Base-by-base conservation (phyloP, 2,329 filamentous ascomycete genomes). In the Trichoderma aggressivum region DNA sequence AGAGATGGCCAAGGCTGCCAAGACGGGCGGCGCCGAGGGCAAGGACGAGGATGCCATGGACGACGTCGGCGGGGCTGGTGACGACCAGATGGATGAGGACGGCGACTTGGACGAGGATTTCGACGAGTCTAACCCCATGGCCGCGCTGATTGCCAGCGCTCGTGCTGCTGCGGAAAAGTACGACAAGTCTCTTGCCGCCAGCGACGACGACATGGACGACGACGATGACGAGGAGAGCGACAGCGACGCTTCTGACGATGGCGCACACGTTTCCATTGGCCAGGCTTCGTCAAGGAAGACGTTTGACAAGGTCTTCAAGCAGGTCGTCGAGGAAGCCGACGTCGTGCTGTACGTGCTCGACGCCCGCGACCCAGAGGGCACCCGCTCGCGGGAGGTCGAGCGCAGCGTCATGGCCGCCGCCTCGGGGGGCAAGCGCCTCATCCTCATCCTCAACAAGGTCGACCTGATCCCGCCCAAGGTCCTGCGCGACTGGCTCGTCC, bases 231-330 rank as follows among this genome's bases (percentile, higher is more conserved):
- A 84, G 47, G 83, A 84, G 39, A 82, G 82, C 47, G 79, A 79
- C 26, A 77, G 77, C 71, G 80, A 82, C 66, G 82, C 82, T 12
- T 84, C 86, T 62, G 87, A 90, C 50, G 88, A 88, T 73, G 87
- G 88, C n/a, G 82, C 84, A 50, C 84, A 86, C 56, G 81, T 89
- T 47, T 83, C 83, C 24, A 83, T 86, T 72, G 85, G 84, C 18
- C 82, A 86, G 64, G 86, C 87, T 7, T 87, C 88, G 3, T 97
- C 94, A 66, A 89, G 94, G 77, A 93, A 91, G 81, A 93, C 94
- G 69, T 97, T 95, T 82, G 94, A 97, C 87, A 97, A 97, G 85
- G 90, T 97, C 76, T 98, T 97, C 87, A 97, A 97, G 85, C 89
- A 93, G 78, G 94, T 98, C 18, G 90, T 97, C 39, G 93, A 97